Evolutionary conservation across 139 green algal species (phyloP), one percentile per base, ranked within the genome.

Genomic region (Nannochloris sp.): DNA sequence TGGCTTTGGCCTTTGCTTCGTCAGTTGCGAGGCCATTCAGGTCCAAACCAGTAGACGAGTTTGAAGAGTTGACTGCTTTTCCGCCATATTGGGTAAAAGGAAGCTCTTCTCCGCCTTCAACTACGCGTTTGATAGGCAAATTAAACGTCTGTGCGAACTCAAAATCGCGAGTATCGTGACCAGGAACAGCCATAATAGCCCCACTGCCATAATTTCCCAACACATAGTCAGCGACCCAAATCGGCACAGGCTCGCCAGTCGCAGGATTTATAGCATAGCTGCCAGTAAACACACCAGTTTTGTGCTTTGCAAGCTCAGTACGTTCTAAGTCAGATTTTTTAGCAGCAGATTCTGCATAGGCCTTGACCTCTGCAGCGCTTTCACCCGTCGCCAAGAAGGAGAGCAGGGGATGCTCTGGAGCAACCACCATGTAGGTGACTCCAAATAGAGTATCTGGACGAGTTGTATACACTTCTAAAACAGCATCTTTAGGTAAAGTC

Each of bases 151-250:
- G 15, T 27, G 92, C 92, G 69, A 98, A 98, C 38, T 95, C 93
- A 64, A 74, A 86, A 80, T 99, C 94, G 2, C 91, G 74, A 9
- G 61, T 54, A 77, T 99, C 94, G 60, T 99, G 94, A 9, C 76
- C 93, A 0, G 94, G 94, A 61, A 99, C 94, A 5, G 90, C 94
- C 94, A 99, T 99, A 69, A 99, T 91, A 24, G 91, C 92, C 1
- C 94, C 94, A 32, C 68, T 94, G 72, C 94, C 94, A 64, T 98
- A 98, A 13, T 64, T 68, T 31, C 88, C 93, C 15, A 99, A 83
- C 67, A 99, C 94, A 55, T 97, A 99, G 73, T 99, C 93, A 2
- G 92, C 94, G 33, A 97, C 89, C 88, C 88, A 98, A 31, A 97
- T 73, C 10, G 93, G 90, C 12, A 99, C 58, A 2, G 7, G 15